Percentiles rank a stretch among this genome's conserved stretches.
These are phyloP conservation scores for Fusarium sp. DNA, from an alignment of 2,329 filamentous ascomycete genomes.

Conservation along the genomic window DNA sequence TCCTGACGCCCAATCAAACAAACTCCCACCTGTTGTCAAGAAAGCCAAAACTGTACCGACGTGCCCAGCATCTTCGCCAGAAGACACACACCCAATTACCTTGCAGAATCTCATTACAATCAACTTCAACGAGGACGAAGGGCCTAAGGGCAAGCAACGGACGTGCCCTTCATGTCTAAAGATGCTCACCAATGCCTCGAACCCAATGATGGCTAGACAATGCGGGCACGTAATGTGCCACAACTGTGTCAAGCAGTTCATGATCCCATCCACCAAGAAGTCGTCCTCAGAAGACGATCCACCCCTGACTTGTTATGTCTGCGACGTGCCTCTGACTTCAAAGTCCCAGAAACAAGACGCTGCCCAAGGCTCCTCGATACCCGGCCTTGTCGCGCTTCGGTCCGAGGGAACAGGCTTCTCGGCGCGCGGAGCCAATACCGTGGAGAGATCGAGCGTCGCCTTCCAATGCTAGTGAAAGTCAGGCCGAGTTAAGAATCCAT, in stretches of 20 bases:
- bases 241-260: constrained; percentile 87
- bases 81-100: constrained; percentile 80
- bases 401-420: constrained; percentile 96
- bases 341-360: constrained; percentile 59
- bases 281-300: constrained; percentile 63
- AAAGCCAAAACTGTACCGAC: constrained; percentile 78
- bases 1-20: constrained; percentile 65
- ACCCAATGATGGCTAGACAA: constrained; percentile 85
- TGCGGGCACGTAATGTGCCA: constrained; percentile 95
- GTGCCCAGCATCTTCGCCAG: constrained; percentile 81
- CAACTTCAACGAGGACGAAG: constrained; percentile 80
- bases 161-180: constrained; percentile 91
- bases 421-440: constrained; percentile 85
- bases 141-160: constrained; percentile 61
- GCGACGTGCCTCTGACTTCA: constrained; percentile 81
- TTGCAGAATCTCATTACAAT: constrained; percentile 84
- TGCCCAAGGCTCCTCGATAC: constrained; percentile 71
- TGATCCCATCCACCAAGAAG: constrained; percentile 70
- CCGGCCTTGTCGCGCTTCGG: constrained; percentile 84
- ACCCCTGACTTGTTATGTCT: constrained; percentile 81
- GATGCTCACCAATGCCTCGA: constrained; percentile 83
- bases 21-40: constrained; percentile 71
- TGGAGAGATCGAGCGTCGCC: constrained; percentile 83
- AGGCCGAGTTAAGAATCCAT: constrained; percentile 11
- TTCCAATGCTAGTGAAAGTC: constrained; percentile 82